A percentile compares a stretch with the other conserved stretches of the same genome.
Evolutionary conservation across 2,329 filamentous ascomycete species (phyloP).

Genomic region (Paradendryphiella salina): DNA sequence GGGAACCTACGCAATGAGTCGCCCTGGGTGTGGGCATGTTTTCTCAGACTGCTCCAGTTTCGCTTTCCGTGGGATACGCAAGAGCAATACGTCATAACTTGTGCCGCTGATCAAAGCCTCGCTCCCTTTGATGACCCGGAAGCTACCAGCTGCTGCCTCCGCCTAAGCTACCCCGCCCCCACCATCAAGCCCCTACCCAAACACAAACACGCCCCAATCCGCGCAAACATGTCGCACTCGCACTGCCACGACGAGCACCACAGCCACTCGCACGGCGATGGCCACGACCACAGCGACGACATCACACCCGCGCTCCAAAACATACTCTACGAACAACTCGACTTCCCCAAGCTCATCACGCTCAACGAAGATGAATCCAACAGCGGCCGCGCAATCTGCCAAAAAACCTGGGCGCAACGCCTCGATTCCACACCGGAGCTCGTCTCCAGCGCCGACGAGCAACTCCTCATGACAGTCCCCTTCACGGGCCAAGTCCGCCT

Average conservation of each 20-base stretch:
- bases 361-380: conserved; percentile 76
- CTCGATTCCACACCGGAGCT: conserved; percentile 73
- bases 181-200: conserved; percentile 9
- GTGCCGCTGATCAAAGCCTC: neutral
- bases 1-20: conserved; percentile 5
- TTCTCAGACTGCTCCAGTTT: conserved; percentile 7
- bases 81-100: conserved; percentile 9
- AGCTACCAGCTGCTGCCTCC: conserved; percentile 1
- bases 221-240: conserved; percentile 13
- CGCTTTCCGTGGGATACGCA: too few species aligned
- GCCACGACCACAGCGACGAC: conserved; percentile 88
- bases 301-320: conserved; percentile 88
- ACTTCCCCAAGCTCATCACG: conserved; percentile 81
- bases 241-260: conserved; percentile 37
- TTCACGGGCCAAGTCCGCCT: conserved; percentile 95
- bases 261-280: conserved; percentile 33
- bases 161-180: conserved; percentile 37
- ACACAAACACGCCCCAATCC: conserved; percentile 5
- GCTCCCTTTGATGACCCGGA: neutral
- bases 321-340: conserved; percentile 88
- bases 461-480: conserved; percentile 88
- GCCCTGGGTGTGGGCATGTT: conserved; percentile 6
- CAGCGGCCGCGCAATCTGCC: conserved; percentile 73
- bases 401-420: conserved; percentile 90
- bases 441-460: conserved; percentile 84